phyloP scores from a whole-genome alignment of 2,329 filamentous ascomycete genomes.

The Rutstroemia sp. region DNA sequence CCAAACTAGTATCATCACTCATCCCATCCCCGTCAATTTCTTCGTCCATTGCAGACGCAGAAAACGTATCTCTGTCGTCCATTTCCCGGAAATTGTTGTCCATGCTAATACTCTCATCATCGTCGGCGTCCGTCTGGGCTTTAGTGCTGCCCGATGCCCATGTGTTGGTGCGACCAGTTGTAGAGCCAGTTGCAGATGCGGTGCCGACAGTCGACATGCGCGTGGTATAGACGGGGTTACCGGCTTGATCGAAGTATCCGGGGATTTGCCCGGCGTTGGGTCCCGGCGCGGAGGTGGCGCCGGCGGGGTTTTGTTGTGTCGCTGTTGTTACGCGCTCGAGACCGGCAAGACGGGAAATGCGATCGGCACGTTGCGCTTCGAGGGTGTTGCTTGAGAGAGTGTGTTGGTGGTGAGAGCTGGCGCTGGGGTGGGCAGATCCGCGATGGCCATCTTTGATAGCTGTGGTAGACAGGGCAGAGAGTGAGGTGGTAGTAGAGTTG shows the following conservation, averaged over 20 bases:
- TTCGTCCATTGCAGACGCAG: slow-evolving; percentile 41
- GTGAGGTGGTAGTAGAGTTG: slow-evolving; percentile 84
- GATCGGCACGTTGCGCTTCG: slow-evolving; percentile 87
- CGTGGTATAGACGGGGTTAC: slow-evolving; percentile 57
- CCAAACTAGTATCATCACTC: slow-evolving; percentile 81
- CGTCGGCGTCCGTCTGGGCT: slow-evolving; percentile 45
- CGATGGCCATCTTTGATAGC: slow-evolving; percentile 96
- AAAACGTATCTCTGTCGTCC: slow-evolving; percentile 35
- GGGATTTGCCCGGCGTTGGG: slow-evolving; percentile 35
- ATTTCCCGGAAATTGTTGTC: slow-evolving; percentile 47
- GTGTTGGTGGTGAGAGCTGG: slow-evolving; percentile 50
- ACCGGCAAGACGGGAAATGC: slow-evolving; percentile 90
- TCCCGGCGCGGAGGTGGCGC: slow-evolving; percentile 25
- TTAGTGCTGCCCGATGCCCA: slow-evolving; percentile 57
- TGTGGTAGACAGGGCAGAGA: slow-evolving; percentile 85
- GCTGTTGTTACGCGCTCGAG: slow-evolving; percentile 80
- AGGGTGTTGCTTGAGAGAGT: slow-evolving; percentile 63
- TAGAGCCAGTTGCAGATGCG: slow-evolving; percentile 78
- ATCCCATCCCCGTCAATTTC: slow-evolving; percentile 45
- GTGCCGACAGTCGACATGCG: slow-evolving; percentile 88
- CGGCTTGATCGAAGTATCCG: slow-evolving; percentile 75
- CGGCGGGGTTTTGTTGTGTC: slow-evolving; percentile 37
- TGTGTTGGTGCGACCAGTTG: slow-evolving; percentile 53
- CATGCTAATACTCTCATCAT: slow-evolving; percentile 32
- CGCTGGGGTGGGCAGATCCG: slow-evolving; percentile 61